These are phyloP conservation scores for Metarhizium guizhouense DNA, from an alignment of 2,329 filamentous ascomycete species.

Conservation along the genomic window DNA sequence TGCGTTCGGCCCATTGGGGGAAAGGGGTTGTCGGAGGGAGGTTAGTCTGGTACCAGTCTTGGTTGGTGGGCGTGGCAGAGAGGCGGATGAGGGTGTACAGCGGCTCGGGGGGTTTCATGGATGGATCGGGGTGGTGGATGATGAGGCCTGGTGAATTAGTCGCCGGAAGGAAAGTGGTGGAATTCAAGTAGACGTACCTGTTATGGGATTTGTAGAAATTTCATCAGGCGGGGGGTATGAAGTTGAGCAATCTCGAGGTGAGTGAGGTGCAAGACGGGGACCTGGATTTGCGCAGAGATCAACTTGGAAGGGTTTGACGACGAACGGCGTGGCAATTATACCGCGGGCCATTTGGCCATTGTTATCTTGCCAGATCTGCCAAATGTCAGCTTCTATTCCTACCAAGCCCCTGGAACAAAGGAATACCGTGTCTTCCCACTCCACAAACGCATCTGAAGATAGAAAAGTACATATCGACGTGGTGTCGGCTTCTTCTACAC, in stretches of 20 bases:
- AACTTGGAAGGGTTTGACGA: conserved; percentile 42
- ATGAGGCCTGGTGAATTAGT: conserved; percentile 31
- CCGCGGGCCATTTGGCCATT: conserved; percentile 37
- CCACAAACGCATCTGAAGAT: conserved; percentile 42
- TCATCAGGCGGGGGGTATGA: conserved; percentile 28
- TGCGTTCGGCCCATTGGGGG: conserved; percentile 39
- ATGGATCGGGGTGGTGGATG: conserved; percentile 25
- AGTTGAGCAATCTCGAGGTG: conserved; percentile 35
- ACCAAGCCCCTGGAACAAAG: neutral
- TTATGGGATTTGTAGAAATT: conserved; percentile 23
- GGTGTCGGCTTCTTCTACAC: conserved; percentile 31
- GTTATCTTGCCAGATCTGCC: conserved; percentile 33
- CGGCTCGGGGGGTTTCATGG: conserved; percentile 23
- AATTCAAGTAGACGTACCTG: conserved; percentile 7
- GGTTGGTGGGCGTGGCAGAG: conserved; percentile 41
- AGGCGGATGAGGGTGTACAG: conserved; percentile 44
- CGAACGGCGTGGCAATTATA: conserved; percentile 42
- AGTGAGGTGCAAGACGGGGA: conserved; percentile 24
- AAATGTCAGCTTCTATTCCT: conserved; percentile 6
- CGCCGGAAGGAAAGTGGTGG: neutral
- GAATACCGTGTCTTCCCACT: conserved; percentile 44
- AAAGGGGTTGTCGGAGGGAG: conserved; percentile 19
- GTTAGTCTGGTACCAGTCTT: conserved; percentile 46
- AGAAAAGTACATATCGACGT: conserved; percentile 42
- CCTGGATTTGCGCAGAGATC: conserved; percentile 23